Evolutionary conservation across 371 early-diverging fungal species (phyloP), one percentile per base, ranked within the genome.

Genomic region (Umbelopsis sp.): DNA sequence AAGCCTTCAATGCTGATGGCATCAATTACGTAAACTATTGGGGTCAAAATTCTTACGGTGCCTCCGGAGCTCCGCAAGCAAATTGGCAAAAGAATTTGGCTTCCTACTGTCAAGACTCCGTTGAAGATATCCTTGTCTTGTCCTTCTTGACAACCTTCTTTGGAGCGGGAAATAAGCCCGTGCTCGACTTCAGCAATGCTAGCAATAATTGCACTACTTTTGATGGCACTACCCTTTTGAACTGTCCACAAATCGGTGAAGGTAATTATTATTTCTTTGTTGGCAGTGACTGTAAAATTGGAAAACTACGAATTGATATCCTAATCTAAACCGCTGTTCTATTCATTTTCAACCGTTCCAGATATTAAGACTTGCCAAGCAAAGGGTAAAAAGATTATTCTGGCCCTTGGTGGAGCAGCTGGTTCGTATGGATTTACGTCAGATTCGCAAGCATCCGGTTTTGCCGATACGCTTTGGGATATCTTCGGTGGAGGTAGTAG

Each of bases 391-490:
- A 87, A 87, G 69, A 66, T 86, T 11, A 67, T 86, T 0, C 69
- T 88, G 37, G 90, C 82, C 35, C 81, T 91, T 37, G 91, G 91
- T 38, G 89, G 89, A 4, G 89, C 88, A 14, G 76, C 83, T 29
- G 89, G 89, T 20, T 78, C 86, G 0, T 90, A 91, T 63, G 83
- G 86, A 0, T 67, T 91, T 29, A 63, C 72, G 0, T 76, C 78
- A 12, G 83, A 79, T 7, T 68, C 72, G 18, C 73, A 84, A 25
- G 91, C 84, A 14, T 63, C 65, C 18, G 69, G 68, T 0, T 83
- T 91, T 72, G 90, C 92, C 0, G 79, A 86, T 9, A 80, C 80
- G 5, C 50, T 91, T 16, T 89, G 90, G 89, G 69, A 88, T 57
- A 73, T 82, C 50, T 90, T 87, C 71, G 77, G 87, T 10, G 87